Evolutionary conservation across 768 basidiomycete genomes (phyloP).

Genomic region (Tricholoma bakamatsutake): DNA sequence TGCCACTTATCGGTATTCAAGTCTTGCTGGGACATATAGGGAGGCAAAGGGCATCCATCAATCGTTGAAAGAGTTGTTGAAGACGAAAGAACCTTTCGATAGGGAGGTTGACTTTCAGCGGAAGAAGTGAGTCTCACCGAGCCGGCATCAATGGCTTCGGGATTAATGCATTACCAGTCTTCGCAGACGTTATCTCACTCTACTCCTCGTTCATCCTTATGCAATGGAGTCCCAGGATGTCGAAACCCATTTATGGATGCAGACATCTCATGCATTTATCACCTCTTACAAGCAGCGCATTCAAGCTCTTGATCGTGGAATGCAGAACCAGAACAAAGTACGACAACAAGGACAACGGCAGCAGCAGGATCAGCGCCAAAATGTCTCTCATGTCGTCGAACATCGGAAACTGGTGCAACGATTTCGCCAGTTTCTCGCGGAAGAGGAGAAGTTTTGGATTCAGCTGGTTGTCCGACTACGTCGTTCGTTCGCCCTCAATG

Average conservation of each 20-base stretch:
- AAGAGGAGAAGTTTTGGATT: constrained; percentile 91
- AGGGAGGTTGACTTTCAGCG: constrained; percentile 83
- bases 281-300: constrained; percentile 76
- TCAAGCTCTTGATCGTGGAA: constrained; percentile 53
- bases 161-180: constrained; percentile 38
- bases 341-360: constrained; percentile 22
- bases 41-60: constrained; percentile 77
- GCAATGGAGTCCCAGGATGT: constrained; percentile 72
- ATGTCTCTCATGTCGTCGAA: constrained; percentile 46
- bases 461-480: constrained; percentile 72
- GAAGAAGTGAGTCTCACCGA: constrained; percentile 59
- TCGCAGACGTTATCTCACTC: constrained; percentile 60
- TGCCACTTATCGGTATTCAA: neutral
- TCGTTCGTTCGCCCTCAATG: constrained; percentile 62
- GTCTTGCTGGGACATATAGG: constrained; percentile 30
- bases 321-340: constrained; percentile 37
- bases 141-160: constrained; percentile 8
- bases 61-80: constrained; percentile 69
- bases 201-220: constrained; percentile 64
- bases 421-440: constrained; percentile 84
- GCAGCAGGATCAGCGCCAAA: constrained; percentile 42
- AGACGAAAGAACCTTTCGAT: constrained; percentile 72
- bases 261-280: constrained; percentile 85
- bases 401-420: constrained; percentile 80
- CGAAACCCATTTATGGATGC: constrained; percentile 87